Base-by-base conservation (phyloP, 2,329 filamentous ascomycete species). In the Alternaria ventricosa region DNA sequence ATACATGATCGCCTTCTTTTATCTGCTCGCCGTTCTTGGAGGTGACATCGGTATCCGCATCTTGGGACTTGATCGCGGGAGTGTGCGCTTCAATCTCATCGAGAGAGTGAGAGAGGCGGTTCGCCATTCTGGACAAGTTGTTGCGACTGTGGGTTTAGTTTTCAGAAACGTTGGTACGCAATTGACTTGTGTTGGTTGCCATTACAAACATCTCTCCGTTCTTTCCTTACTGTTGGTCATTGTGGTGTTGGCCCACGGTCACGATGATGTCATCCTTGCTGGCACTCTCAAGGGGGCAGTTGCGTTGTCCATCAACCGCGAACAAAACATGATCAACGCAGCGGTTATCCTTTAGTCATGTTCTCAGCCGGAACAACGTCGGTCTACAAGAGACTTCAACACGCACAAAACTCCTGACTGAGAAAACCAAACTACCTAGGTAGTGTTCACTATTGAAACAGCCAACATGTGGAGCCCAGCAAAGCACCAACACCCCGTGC, bases 1-100 rank as follows among this genome's bases (percentile, higher is more conserved):
- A 80, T n/a, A 83, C 80, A 30, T 74, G 71, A 50, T 82, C 80
- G 36, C 80, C 81, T 58, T 79, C 76, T 15, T 76, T 23, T 60
- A 83, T 82, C 7, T 74, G 71, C 68, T 82, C 71, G 61, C 73
- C 76, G 45, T 78, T 69, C 65, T 81, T 82, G 33, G 81, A 81
- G 41, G 72, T 72, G 55, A 64, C 50, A 13, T 60, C 20, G 8
- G 11, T 43, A 12, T 55, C 45, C n/a, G 15, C 46, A 43, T 28
- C 33, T 23, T 57, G 45, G 10, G 45, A 30, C 30, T 45, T 61
- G 28, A 61, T 45, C 20, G 36, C 33, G 2, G 36, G 54, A 44
- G 54, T 61, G 25, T 61, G 59, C 23, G 43, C 41, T 11, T 60
- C 57, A 22, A 60, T 60, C 28, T 60, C 43, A 15, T 60, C 15